Base-by-base conservation (phyloP, 2,329 filamentous ascomycete species). In the Pseudogymnoascus sp. region DNA sequence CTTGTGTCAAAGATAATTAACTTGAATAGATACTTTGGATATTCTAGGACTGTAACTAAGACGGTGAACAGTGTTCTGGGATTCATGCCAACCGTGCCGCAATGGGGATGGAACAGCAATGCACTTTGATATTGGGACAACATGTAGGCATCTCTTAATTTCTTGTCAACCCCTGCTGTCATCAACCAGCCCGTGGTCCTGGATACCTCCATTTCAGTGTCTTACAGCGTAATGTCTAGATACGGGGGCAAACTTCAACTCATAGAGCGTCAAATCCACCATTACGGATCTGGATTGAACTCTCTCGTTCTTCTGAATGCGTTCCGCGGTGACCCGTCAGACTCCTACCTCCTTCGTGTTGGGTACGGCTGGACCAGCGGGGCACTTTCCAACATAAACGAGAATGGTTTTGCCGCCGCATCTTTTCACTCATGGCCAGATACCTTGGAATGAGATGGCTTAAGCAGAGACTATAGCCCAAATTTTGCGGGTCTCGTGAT, bases 91-190 rank as follows among this genome's bases (percentile, higher is more conserved):
- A 82, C 81, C 0, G 79, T 86, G 0, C 75, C 82, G 0, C 83
- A 86, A 66, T 86, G 84, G 84, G 84, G 81, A 2, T 86, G 80
- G 80, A 84, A 86, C 61, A 83, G 83, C 11, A 86, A 85, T 65
- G 82, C 83, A 0, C 77, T 84, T 1, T 73, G 83, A 5, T 86
- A 85, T 70, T 86, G 83, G 83, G 83, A 86, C 67, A 83, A 82
- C 61, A 71, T 80, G 72, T 82, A 29, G 14, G 24, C n/a, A 50
- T 29, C 6, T 3, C 16, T 16, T 50, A 50, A 13, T 16, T 50
- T 29, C 14, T 2, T 0, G 8, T 29, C 44, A 8, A 3, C 5
- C 24, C 3, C 19, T 24, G 13, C 13, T 21, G 3, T 7, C n/a
- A 7, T 7, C 8, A 7, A n/a, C 37, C 37, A 19, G 19, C 37